phyloP scores from a whole-genome alignment of 192 early-diverging fungal species.

The Podila clonocystis region DNA sequence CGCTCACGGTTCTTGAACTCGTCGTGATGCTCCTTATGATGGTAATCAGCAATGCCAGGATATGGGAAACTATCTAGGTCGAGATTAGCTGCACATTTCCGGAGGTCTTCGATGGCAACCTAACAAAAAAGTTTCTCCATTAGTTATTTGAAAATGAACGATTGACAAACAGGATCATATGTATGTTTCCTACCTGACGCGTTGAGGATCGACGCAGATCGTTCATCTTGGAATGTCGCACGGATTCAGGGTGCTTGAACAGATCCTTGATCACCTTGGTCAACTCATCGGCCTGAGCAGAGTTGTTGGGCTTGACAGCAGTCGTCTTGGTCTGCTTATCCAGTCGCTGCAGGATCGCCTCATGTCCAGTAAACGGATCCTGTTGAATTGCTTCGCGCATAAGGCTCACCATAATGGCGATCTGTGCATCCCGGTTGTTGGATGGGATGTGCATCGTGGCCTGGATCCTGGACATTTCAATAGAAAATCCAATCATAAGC shows the following conservation, averaged over 20 bases:
- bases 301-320: slow-evolving; percentile 20
- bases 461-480: slow-evolving; percentile 49
- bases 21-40: slow-evolving; percentile 62
- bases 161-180: slow-evolving; percentile 4
- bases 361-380: slow-evolving; percentile 36
- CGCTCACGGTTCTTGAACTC: slow-evolving; percentile 54
- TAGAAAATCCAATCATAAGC: slow-evolving; percentile 54
- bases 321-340: slow-evolving; percentile 25
- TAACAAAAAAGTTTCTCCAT: slow-evolving; percentile 9
- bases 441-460: slow-evolving; percentile 47
- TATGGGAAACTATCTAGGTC: slow-evolving; percentile 60
- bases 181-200: slow-evolving; percentile 46
- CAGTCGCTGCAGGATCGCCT: slow-evolving; percentile 29
- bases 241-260: slow-evolving; percentile 46
- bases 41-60: slow-evolving; percentile 60
- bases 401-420: slow-evolving; percentile 57
- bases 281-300: slow-evolving; percentile 43
- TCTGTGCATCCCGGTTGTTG: slow-evolving; percentile 54
- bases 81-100: slow-evolving; percentile 58
- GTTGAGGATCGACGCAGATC: slow-evolving; percentile 57
- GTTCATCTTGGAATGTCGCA: slow-evolving; percentile 48
- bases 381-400: slow-evolving; percentile 56
- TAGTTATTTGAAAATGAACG: neutral
- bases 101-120: slow-evolving; percentile 58
- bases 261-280: slow-evolving; percentile 57